These are phyloP conservation scores for Ostreobium quekettii DNA, from an alignment of 139 green algal species.

Conservation along the genomic window DNA sequence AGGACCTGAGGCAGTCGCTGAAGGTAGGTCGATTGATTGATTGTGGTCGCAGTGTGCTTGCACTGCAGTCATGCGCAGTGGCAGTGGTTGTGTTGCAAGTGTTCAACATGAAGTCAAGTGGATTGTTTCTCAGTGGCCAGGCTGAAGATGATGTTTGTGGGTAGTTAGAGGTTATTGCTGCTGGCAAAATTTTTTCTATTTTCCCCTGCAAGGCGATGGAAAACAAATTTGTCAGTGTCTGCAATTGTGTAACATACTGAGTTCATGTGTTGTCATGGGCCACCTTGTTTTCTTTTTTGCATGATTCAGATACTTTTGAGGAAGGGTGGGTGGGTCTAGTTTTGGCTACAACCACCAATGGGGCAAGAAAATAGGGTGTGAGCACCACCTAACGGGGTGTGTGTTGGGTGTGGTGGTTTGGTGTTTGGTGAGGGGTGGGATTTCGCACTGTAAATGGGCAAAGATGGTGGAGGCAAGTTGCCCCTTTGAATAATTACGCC, in stretches of 20 bases:
- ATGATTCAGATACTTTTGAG: no score
- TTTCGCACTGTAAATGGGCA: not conserved
- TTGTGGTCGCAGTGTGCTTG: no score
- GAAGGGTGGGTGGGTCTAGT: no score
- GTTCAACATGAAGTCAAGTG: not conserved
- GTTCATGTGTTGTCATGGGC: no score
- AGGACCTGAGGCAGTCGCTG: not conserved
- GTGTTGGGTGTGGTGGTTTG: no score
- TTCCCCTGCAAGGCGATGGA: not conserved
- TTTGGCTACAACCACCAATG: no score
- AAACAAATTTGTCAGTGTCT: no score
- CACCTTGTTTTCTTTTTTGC: no score
- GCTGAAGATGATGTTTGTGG: not conserved
- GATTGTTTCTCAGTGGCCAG: not conserved
- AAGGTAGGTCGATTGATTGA: not conserved
- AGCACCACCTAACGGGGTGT: no score
- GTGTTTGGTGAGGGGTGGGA: not conserved
- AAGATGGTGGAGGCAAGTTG: not conserved
- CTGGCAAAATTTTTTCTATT: not conserved
- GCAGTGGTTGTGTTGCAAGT: not conserved
- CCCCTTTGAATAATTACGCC: not conserved
- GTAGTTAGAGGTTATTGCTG: not conserved
- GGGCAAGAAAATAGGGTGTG: no score
- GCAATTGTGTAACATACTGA: no score
- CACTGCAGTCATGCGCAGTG: no score